Evolutionary conservation across 1,284 basidiomycete species (phyloP).

Genomic region (Testicularia cyperi): DNA sequence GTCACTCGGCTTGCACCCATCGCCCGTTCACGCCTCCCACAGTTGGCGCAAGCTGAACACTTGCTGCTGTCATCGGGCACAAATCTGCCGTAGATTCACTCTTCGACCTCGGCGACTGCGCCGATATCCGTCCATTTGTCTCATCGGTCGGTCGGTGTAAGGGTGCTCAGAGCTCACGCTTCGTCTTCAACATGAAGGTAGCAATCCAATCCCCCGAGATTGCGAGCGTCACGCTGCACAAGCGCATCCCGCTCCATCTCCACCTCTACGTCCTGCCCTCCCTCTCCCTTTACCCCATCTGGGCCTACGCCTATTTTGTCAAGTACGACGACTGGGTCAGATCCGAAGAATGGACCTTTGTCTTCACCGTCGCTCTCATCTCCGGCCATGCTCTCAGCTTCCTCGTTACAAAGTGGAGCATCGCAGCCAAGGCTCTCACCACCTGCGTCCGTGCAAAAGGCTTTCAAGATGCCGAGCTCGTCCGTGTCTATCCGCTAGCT

Average conservation of each 20-base stretch:
- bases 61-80: too few species aligned
- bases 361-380: constrained; percentile 81
- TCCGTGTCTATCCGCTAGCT: constrained; percentile 79
- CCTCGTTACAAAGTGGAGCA: constrained; percentile 86
- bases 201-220: constrained; percentile 83
- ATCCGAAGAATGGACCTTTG: constrained; percentile 70
- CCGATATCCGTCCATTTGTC: too few species aligned
- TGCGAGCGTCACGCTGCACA: constrained; percentile 75
- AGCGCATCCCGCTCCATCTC: constrained; percentile 73
- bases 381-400: constrained; percentile 89
- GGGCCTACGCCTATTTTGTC: constrained; percentile 87
- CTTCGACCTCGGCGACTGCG: too few species aligned
- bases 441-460: constrained; percentile 64
- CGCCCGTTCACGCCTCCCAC: too few species aligned
- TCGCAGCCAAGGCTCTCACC: constrained; percentile 74
- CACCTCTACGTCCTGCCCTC: constrained; percentile 85
- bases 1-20: too few species aligned
- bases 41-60: too few species aligned
- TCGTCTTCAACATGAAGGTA: constrained; percentile 22
- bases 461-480: constrained; percentile 74
- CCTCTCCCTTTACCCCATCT: constrained; percentile 78
- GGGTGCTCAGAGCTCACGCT: too few species aligned
- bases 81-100: too few species aligned
- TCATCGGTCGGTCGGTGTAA: too few species aligned
- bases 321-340: constrained; percentile 73